Base-by-base conservation (phyloP, 176 grass and related monocot species). In the Chloris gayana region DNA sequence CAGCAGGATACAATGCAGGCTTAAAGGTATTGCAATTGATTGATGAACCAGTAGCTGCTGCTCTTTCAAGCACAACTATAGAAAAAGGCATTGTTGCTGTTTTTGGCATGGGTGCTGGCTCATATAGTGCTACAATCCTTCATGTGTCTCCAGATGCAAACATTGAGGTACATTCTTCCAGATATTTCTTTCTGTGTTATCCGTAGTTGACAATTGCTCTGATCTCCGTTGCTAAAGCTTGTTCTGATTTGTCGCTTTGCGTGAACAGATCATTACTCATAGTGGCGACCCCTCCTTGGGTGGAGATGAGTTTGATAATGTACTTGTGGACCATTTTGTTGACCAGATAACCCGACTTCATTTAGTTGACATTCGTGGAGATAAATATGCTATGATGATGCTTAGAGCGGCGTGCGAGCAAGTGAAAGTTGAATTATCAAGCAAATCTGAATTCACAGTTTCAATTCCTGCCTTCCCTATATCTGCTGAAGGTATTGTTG, bases 241-340 rank as follows among this genome's bases (percentile, higher is more conserved):
- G 13, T 64, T 64, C 30, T 19, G 29, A 1, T 33, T 0, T 39
- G 29, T 76, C 62, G 14, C 2, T 76, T 62, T 21, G 37, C 10
- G 18, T 54, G 37, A 44, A 62, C 34, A 80, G 49, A 31, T 70
- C 14, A 70, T 14, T 44, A 15, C 17, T 47, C 79, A 81, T 25
- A 3, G 32, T 34, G 3, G 6, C 9, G 37, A 81, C 6, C 9
- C 4, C 3, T 45, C 1, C 30, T 3, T 72, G 2, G 79, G 79
- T 81, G 67, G 79, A 0, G 79, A 81, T 62, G 67, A 34, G 11
- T 81, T 81, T 62, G 79, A 81, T 8, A 1, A 81, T 47, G 62
- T 81, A 61, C 79, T 81, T 7, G 5, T 81, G 11, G 67, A 81
- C 0, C 22, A 62, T 24, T 34, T 70, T 17, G 53, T 61, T 33